Percentiles rank a stretch among this genome's conserved stretches.
These are phyloP conservation scores for Hypoxylon sp. DNA, from an alignment of 2,329 filamentous ascomycete species.

Conservation along the genomic window DNA sequence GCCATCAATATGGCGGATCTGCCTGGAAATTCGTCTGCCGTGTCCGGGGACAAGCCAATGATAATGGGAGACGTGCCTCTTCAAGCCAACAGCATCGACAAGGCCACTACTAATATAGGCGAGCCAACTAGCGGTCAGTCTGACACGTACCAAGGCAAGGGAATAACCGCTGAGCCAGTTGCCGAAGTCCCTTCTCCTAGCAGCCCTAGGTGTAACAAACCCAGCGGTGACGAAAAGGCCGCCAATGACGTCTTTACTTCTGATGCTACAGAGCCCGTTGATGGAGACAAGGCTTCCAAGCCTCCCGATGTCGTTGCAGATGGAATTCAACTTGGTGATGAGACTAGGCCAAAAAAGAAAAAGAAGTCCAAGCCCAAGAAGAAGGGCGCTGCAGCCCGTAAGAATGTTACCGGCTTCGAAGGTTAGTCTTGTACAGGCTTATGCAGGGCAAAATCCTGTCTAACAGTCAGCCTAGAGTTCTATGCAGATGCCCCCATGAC, in stretches of 20 bases:
- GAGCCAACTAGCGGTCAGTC: conserved; percentile 36
- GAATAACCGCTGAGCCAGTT: conserved; percentile 10
- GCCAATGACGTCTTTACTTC: conserved; percentile 11
- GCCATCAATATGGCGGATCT: conserved; percentile 28
- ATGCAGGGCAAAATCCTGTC: conserved; percentile 12
- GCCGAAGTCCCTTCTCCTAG: conserved; percentile 12
- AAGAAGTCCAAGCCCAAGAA: conserved; percentile 59
- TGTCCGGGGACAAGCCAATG: conserved; percentile 16
- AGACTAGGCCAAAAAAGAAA: conserved; percentile 53
- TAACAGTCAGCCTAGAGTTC: conserved; percentile 67
- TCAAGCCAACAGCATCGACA: conserved; percentile 19
- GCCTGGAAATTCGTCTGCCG: conserved; percentile 21
- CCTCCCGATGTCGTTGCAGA: neutral
- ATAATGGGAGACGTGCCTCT: conserved; percentile 9
- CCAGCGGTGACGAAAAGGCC: conserved; percentile 20
- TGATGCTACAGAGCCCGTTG: conserved; percentile 1
- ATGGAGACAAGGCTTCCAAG: conserved; percentile 11
- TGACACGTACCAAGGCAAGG: conserved; percentile 24
- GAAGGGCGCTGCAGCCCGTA: conserved; percentile 57
- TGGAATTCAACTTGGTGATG: conserved; percentile 7
- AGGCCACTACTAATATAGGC: conserved; percentile 1
- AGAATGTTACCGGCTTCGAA: conserved; percentile 77
- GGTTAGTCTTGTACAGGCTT: conserved; percentile 57
- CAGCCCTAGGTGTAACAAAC: conserved; percentile 4
- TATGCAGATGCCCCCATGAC: conserved; percentile 86